These are phyloP conservation scores for Babesia bovis DNA, from an alignment of 169 alveolate species.

Conservation along the genomic window DNA sequence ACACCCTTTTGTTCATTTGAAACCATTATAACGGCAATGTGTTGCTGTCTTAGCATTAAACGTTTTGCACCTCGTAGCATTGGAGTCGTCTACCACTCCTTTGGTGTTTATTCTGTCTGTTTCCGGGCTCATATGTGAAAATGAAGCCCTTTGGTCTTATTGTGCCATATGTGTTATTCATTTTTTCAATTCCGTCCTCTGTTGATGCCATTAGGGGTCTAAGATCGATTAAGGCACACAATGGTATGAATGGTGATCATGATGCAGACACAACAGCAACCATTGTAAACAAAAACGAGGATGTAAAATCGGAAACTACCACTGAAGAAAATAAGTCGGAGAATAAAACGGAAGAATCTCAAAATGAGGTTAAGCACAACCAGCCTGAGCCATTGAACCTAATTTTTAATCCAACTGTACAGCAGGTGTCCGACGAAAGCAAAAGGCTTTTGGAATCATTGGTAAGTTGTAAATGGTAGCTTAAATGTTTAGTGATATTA, in stretches of 20 bases:
- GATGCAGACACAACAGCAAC: not conserved
- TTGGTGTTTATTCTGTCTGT: not conserved
- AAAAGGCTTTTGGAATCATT: slow-evolving; percentile 5
- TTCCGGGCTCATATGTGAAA: not conserved
- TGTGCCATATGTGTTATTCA: slow-evolving; percentile 10
- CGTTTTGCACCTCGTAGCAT: slow-evolving; percentile 35
- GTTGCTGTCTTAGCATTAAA: no score
- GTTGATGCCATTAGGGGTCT: not conserved
- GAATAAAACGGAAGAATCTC: not conserved
- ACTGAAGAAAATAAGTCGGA: not conserved
- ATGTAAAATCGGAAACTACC: not conserved
- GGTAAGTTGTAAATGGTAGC: slow-evolving; percentile 1
- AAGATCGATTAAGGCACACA: slow-evolving; percentile 4
- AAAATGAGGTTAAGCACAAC: not conserved
- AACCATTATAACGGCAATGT: no score
- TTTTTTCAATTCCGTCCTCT: not conserved
- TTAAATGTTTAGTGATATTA: not conserved
- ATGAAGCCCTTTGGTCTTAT: slow-evolving; percentile 5
- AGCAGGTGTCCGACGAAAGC: slow-evolving; percentile 38
- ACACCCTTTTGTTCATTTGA: no score
- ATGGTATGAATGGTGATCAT: not conserved
- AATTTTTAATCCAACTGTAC: slow-evolving; percentile 33
- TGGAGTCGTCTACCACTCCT: not conserved
- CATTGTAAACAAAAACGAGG: not conserved
- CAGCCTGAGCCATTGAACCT: slow-evolving; percentile 22